Percentiles rank a stretch among this genome's conserved stretches.
Conservation (phyloP, 495 filamentous ascomycete genomes). For the Trypethelium eluteriae region DNA sequence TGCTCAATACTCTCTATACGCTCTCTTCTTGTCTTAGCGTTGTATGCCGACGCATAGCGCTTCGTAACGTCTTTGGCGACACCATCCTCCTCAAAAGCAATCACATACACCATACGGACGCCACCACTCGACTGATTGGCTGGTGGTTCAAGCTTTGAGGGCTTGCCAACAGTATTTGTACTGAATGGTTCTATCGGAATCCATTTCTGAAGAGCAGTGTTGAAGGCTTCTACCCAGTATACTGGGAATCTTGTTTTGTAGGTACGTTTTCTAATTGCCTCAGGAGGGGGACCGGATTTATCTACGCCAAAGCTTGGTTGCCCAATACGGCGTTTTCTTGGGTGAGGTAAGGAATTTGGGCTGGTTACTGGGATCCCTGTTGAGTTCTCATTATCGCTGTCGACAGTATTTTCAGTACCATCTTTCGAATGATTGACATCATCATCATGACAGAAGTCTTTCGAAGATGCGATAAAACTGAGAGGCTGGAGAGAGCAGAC, state of each 20-base stretch:
- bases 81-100: constrained; percentile 75
- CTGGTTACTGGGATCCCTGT: not conserved
- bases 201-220: constrained; percentile 80
- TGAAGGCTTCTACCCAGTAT: constrained; percentile 91
- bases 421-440: constrained; percentile 34
- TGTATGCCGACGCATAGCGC: constrained; percentile 54
- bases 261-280: constrained; percentile 48
- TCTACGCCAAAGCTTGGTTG: constrained; percentile 36
- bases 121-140: constrained; percentile 59
- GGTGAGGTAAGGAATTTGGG: constrained; percentile 18
- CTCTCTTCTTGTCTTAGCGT: constrained; percentile 72
- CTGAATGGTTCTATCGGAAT: constrained; percentile 79
- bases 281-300: constrained; percentile 13
- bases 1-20: constrained; percentile 62
- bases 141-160: constrained; percentile 73
- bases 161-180: constrained; percentile 65
- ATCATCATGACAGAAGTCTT: constrained; percentile 32
- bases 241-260: constrained; percentile 50
- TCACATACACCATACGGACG: constrained; percentile 61
- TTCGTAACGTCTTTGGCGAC: constrained; percentile 62
- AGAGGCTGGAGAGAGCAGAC: constrained; percentile 88
- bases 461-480: constrained; percentile 55
- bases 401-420: constrained; percentile 3
- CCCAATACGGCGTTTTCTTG: constrained; percentile 37
- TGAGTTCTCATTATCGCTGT: constrained; percentile 16